Evolutionary conservation across 2,329 filamentous ascomycete species (phyloP).

Genomic region (Talaromyces sp.): DNA sequence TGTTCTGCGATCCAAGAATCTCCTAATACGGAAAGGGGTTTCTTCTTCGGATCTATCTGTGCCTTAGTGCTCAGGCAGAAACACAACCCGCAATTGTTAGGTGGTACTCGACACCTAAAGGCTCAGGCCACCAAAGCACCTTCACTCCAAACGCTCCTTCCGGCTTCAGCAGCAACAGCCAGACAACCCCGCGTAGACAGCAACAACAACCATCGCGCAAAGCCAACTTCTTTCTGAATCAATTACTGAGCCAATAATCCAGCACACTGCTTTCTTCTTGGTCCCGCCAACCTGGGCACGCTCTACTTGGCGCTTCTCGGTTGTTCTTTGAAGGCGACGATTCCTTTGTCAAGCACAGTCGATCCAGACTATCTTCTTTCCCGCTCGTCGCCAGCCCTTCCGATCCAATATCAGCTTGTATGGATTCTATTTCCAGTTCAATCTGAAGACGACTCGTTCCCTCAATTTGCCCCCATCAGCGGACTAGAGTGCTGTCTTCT

Average conservation of each 20-base stretch:
- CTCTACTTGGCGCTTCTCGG: not conserved
- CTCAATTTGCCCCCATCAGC: not conserved
- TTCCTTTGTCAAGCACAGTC: not conserved
- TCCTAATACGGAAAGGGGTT: conserved; percentile 6
- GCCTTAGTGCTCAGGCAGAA: conserved; percentile 4
- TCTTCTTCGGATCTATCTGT: too few species aligned
- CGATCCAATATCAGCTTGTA: not conserved
- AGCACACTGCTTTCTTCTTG: not conserved
- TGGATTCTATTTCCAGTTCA: not conserved
- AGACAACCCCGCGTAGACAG: conserved; percentile 2
- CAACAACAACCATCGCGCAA: not conserved
- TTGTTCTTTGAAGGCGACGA: not conserved
- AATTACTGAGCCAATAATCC: not conserved
- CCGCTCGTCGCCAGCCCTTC: not conserved
- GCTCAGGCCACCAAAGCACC: not conserved
- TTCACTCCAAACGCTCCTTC: not conserved
- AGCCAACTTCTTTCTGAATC: not conserved
- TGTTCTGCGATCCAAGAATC: conserved; percentile 4
- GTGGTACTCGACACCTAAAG: not conserved
- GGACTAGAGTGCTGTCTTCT: not conserved
- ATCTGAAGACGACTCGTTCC: not conserved
- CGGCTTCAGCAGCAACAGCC: not conserved
- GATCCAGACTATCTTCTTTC: not conserved
- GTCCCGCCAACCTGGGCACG: not conserved
- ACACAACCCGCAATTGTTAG: too few species aligned